Conservation (phyloP, 768 basidiomycete species). For the Gelatoporia subvermispora region DNA sequence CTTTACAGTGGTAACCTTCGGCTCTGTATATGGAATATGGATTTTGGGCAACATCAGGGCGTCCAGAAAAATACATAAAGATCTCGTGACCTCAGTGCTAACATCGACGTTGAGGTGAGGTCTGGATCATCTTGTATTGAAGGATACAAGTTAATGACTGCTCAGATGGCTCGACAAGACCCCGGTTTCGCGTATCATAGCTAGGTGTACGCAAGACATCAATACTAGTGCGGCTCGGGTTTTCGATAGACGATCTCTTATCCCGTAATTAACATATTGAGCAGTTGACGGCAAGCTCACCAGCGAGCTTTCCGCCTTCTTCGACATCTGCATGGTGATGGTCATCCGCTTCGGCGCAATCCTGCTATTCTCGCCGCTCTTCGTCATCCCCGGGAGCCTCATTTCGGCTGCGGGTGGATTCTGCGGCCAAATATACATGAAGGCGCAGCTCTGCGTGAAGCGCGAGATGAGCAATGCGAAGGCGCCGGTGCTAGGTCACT, state of each 20-base stretch:
- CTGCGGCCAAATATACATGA: conserved; percentile 47
- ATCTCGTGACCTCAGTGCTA: conserved; percentile 24
- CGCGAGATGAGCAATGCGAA: conserved; percentile 46
- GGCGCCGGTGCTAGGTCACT: conserved; percentile 44
- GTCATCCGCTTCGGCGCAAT: conserved; percentile 33
- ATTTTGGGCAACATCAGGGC: conserved; percentile 26
- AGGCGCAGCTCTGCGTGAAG: conserved; percentile 51
- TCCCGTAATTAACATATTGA: no score
- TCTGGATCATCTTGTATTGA: not conserved
- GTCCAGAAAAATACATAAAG: conserved; percentile 27
- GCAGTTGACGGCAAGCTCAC: conserved; percentile 30
- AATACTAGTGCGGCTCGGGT: conserved; percentile 2
- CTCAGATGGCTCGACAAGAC: conserved; percentile 41
- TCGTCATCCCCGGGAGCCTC: conserved; percentile 32
- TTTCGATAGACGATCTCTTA: not conserved
- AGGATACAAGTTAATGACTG: not conserved
- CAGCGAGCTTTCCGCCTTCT: conserved; percentile 14
- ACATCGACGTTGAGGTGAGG: conserved; percentile 26
- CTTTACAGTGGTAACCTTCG: conserved; percentile 13
- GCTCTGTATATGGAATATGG: conserved; percentile 17
- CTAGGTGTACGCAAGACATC: conserved; percentile 16
- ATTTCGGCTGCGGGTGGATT: conserved; percentile 32
- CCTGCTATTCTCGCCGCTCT: conserved; percentile 33
- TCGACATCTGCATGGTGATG: conserved; percentile 26
- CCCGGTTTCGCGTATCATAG: conserved; percentile 44